These are phyloP conservation scores for Vaccinium macrocarpon DNA, from an alignment of 148 eudicot genomes.

Conservation along the genomic window DNA sequence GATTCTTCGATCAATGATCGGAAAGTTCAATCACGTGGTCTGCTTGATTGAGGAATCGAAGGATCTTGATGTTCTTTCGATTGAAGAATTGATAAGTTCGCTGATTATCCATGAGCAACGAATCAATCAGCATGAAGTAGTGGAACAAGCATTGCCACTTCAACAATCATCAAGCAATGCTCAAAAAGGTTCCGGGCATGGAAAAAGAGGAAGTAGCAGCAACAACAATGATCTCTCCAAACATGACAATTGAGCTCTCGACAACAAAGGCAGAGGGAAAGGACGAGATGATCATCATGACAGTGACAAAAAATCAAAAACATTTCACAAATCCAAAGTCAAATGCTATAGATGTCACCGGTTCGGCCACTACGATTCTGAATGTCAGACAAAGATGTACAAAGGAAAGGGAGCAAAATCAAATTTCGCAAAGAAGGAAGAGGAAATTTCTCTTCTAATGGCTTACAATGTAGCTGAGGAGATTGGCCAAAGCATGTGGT, in stretches of 20 bases:
- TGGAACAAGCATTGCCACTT: not conserved
- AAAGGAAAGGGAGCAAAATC: conserved; percentile 1
- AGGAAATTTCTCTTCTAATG: not conserved
- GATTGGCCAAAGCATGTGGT: not conserved
- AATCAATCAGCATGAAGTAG: not conserved
- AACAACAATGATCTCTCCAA: not conserved
- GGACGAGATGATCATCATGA: not conserved
- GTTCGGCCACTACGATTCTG: not conserved
- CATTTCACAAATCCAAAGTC: not conserved
- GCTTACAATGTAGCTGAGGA: not conserved
- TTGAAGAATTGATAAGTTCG: conserved; percentile 5
- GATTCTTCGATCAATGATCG: conserved; percentile 4
- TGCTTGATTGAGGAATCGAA: conserved; percentile 3
- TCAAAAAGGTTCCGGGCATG: not conserved
- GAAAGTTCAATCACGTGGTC: not conserved
- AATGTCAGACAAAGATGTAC: not conserved
- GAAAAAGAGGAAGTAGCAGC: not conserved
- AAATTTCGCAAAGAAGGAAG: not conserved
- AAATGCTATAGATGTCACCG: not conserved
- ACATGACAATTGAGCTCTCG: too few species aligned
- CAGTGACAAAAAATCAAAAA: not conserved
- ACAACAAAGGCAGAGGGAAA: not conserved
- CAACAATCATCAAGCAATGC: not conserved
- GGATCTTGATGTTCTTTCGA: conserved; percentile 6
- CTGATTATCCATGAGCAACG: not conserved